Evolutionary conservation across 495 filamentous ascomycete genomes (phyloP).

Genomic region (Daldinia caldariorum): DNA sequence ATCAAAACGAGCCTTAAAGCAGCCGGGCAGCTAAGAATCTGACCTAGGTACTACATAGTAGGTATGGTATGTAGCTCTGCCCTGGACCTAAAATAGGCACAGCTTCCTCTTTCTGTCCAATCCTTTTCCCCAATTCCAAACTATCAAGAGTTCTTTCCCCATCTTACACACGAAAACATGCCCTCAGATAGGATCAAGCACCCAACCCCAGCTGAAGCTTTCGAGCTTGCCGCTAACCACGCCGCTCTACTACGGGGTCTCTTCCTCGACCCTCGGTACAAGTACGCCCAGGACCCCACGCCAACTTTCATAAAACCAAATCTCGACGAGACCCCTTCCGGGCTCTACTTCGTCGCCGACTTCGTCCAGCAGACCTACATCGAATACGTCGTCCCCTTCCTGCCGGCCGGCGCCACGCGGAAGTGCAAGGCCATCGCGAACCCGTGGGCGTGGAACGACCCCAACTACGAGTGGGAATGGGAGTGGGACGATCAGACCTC

Average conservation of each 20-base stretch:
- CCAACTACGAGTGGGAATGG: conserved; percentile 43
- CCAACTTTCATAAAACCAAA: conserved; percentile 38
- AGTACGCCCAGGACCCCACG: conserved; percentile 40
- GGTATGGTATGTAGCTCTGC: too few species aligned
- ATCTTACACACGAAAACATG: conserved; percentile 2
- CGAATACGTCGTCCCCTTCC: conserved; percentile 43
- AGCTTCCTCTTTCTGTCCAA: not conserved
- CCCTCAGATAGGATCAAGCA: conserved; percentile 24
- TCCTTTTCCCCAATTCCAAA: not conserved
- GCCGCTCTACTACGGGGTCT: conserved; percentile 40
- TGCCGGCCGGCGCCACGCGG: conserved; percentile 43
- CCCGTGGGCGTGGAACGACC: conserved; percentile 44
- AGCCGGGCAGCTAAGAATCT: not conserved
- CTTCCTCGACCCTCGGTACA: conserved; percentile 36
- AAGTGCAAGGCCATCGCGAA: conserved; percentile 46
- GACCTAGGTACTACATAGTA: too few species aligned
- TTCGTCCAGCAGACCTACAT: conserved; percentile 46
- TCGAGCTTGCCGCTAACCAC: conserved; percentile 36
- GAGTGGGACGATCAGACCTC: conserved; percentile 41
- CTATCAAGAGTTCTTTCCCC: too few species aligned
- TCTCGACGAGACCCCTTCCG: conserved; percentile 30
- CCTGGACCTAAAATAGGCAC: not conserved
- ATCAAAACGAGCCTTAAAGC: not conserved
- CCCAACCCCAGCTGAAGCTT: conserved; percentile 42
- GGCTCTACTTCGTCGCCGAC: conserved; percentile 40